phyloP scores from a whole-genome alignment of 768 basidiomycete species.

The Tylopilus subfusipes region DNA sequence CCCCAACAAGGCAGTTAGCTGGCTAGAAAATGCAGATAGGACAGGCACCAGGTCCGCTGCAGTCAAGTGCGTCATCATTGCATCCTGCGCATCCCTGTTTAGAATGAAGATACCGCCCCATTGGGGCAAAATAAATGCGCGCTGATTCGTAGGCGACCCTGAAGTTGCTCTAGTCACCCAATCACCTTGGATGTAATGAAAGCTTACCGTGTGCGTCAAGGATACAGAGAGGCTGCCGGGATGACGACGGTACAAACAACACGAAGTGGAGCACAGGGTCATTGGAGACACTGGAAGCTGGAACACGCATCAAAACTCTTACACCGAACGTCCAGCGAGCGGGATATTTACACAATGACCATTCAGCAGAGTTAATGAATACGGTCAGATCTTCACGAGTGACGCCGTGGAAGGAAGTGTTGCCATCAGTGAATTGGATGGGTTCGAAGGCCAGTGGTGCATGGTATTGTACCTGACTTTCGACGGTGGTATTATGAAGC shows the following conservation, averaged over 20 bases:
- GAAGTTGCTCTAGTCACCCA: slow-evolving; percentile 8
- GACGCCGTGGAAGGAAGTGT: slow-evolving; percentile 50
- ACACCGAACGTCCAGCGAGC: slow-evolving; percentile 9
- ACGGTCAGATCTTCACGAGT: slow-evolving; percentile 82
- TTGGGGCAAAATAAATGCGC: slow-evolving; percentile 87
- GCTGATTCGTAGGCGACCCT: slow-evolving; percentile 50
- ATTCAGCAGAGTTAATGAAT: slow-evolving; percentile 94
- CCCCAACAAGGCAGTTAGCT: slow-evolving; percentile 80
- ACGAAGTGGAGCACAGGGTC: slow-evolving; percentile 94
- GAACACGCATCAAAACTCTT: slow-evolving; percentile 2
- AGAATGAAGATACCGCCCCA: slow-evolving; percentile 87
- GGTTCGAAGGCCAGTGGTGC: slow-evolving; percentile 86
- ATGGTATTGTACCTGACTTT: slow-evolving; percentile 92
- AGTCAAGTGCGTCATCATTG: slow-evolving; percentile 30
- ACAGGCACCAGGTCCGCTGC: slow-evolving; percentile 43
- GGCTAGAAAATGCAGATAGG: slow-evolving; percentile 64
- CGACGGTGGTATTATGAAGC: slow-evolving; percentile 88
- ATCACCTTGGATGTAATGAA: slow-evolving; percentile 6
- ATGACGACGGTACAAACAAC: slow-evolving; percentile 74
- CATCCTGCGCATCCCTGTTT: slow-evolving; percentile 45
- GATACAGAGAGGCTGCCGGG: slow-evolving; percentile 68
- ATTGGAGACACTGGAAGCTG: slow-evolving; percentile 89
- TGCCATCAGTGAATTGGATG: slow-evolving; percentile 27
- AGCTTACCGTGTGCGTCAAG: slow-evolving; percentile 49
- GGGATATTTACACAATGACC: slow-evolving; percentile 72